Percentiles rank a stretch among this genome's conserved stretches.
These are phyloP conservation scores for Dissoconium aciculare DNA, from an alignment of 2,329 filamentous ascomycete species.

Conservation along the genomic window DNA sequence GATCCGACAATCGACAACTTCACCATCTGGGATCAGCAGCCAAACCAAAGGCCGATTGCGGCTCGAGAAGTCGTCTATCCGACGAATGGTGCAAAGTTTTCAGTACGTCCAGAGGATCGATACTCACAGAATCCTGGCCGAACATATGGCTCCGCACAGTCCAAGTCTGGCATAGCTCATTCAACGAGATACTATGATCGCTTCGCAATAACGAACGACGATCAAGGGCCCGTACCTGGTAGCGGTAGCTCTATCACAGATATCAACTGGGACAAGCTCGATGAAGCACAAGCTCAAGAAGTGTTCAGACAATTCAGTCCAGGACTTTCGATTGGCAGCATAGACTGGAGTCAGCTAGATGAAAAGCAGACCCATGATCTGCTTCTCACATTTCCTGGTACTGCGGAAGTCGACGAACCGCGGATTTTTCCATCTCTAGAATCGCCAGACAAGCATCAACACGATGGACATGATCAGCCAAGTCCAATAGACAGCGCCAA, in stretches of 20 bases:
- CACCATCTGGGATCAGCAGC: constrained; percentile 3
- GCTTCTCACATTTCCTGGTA: too few species aligned
- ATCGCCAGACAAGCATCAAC: not conserved
- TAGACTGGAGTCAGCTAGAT: constrained; percentile 6
- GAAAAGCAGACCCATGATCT: constrained; percentile 1
- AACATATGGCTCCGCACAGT: too few species aligned
- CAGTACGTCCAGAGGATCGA: not conserved
- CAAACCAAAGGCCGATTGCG: not conserved
- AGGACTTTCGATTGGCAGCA: constrained; percentile 2
- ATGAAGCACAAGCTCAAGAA: not conserved
- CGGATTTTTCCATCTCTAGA: too few species aligned
- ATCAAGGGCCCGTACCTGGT: not conserved
- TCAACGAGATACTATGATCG: too few species aligned
- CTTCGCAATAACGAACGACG: not conserved
- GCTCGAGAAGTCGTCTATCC: not conserved
- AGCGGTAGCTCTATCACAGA: not conserved
- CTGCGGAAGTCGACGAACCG: too few species aligned
- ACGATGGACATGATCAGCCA: constrained; percentile 1
- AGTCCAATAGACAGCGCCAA: constrained; percentile 10
- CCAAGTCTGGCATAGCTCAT: too few species aligned
- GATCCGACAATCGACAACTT: constrained; percentile 4
- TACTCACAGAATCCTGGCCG: not conserved
- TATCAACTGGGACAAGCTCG: not conserved
- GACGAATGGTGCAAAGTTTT: not conserved
- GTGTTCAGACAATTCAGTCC: not conserved